A percentile compares a stretch with the other conserved stretches of the same genome.
These are phyloP conservation scores for Uronychia binucleata DNA, from an alignment of 73 alveolate species.

Conservation along the genomic window DNA sequence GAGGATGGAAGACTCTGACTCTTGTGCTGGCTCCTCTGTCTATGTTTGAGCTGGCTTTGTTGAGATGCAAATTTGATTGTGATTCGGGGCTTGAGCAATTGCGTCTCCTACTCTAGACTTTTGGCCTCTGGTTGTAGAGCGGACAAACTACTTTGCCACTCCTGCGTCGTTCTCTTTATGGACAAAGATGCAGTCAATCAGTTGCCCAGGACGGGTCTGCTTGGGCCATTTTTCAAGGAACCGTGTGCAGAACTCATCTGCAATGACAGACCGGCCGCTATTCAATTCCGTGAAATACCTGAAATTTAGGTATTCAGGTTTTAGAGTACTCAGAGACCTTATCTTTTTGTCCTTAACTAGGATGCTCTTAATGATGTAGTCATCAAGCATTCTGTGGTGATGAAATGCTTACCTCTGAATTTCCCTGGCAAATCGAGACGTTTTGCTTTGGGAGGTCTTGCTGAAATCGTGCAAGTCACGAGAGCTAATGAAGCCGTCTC, in stretches of 20 bases:
- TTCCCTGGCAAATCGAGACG: background rate
- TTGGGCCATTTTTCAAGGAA: background rate
- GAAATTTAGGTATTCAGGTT: background rate
- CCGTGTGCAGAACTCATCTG: background rate
- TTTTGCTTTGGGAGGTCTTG: background rate
- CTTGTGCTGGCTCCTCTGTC: too few species aligned
- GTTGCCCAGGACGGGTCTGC: background rate
- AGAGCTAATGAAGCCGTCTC: background rate
- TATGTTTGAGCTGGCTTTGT: too few species aligned
- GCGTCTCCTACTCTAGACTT: too few species aligned
- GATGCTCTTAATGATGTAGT: background rate
- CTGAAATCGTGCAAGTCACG: conserved; percentile 4
- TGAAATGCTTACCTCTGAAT: background rate
- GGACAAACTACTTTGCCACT: background rate
- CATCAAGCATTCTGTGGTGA: background rate
- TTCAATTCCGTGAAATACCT: background rate
- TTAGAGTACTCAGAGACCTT: background rate
- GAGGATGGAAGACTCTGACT: too few species aligned
- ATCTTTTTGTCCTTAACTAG: background rate
- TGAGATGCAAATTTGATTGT: too few species aligned
- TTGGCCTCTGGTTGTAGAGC: background rate
- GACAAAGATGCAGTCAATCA: background rate
- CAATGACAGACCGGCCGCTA: background rate
- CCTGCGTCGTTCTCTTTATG: background rate
- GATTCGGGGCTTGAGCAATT: too few species aligned